phyloP scores from a whole-genome alignment of 1,284 basidiomycete species.

The Cystobasidiaceae sp. region DNA sequence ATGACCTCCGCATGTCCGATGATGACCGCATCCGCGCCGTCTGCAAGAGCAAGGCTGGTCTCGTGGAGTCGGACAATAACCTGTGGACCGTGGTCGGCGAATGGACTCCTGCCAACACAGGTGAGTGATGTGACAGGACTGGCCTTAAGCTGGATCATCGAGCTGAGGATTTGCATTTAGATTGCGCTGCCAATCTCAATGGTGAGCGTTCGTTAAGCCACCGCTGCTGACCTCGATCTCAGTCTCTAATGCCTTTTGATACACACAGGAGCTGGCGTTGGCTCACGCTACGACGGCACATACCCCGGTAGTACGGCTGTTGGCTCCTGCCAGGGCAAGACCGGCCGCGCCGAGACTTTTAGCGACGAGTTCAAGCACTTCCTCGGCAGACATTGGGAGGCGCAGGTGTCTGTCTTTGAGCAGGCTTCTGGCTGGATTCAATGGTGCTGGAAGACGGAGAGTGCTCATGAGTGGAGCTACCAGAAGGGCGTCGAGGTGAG shows the following conservation, averaged over 20 bases:
- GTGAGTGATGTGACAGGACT: slow-evolving; percentile 31
- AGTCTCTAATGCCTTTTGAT: not conserved
- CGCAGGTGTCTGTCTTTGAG: slow-evolving; percentile 54
- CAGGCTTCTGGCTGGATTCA: slow-evolving; percentile 65
- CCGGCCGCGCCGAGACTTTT: slow-evolving; percentile 67
- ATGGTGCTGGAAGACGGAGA: slow-evolving; percentile 71
- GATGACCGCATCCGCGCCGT: slow-evolving; percentile 41
- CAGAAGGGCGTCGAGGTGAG: slow-evolving; percentile 41
- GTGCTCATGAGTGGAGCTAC: slow-evolving; percentile 45
- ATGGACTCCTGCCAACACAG: slow-evolving; percentile 44
- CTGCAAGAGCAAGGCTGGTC: slow-evolving; percentile 40
- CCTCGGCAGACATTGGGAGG: slow-evolving; percentile 76
- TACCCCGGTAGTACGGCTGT: slow-evolving; percentile 47
- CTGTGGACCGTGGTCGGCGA: slow-evolving; percentile 45
- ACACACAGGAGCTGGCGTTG: slow-evolving; percentile 43
- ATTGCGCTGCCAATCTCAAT: slow-evolving; percentile 17
- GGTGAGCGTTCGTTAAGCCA: slow-evolving; percentile 3
- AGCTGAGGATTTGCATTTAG: not conserved
- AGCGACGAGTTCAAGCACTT: slow-evolving; percentile 74
- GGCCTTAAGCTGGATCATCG: not conserved
- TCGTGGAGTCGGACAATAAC: slow-evolving; percentile 37
- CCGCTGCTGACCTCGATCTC: not conserved
- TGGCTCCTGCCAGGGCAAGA: slow-evolving; percentile 67
- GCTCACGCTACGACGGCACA: slow-evolving; percentile 44
- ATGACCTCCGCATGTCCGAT: slow-evolving; percentile 19